Evolutionary conservation across 2,329 filamentous ascomycete genomes (phyloP).

Genomic region (Neofusicoccum laricinum): DNA sequence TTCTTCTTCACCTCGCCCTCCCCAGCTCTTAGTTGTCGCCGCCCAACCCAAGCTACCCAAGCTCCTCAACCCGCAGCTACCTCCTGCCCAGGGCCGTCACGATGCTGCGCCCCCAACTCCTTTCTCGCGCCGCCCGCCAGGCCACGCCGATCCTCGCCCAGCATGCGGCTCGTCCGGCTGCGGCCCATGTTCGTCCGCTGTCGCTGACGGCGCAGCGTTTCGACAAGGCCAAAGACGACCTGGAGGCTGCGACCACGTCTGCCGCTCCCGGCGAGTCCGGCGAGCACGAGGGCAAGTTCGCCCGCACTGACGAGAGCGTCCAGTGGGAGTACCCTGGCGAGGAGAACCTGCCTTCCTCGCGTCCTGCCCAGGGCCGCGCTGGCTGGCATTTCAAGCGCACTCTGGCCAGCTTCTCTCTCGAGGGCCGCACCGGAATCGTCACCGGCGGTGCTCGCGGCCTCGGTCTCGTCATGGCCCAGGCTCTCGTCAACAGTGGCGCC

Average conservation of each 20-base stretch:
- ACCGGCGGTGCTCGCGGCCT: conserved; percentile 88
- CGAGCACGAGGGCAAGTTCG: conserved; percentile 64
- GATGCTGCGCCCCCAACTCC: conserved; percentile 35
- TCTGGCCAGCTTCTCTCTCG: conserved; percentile 79
- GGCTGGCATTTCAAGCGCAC: conserved; percentile 83
- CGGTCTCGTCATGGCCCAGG: conserved; percentile 90
- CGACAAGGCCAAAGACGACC: conserved; percentile 29
- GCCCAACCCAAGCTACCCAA: conserved; percentile 1
- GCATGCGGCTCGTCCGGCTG: conserved; percentile 28
- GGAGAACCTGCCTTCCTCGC: conserved; percentile 66
- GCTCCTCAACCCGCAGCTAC: conserved; percentile 7
- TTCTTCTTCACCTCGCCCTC: background rate
- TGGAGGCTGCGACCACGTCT: conserved; percentile 35
- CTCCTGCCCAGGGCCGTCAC: background rate
- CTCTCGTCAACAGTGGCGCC: conserved; percentile 81
- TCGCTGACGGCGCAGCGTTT: conserved; percentile 27
- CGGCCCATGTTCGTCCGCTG: conserved; percentile 25
- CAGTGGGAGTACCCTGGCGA: conserved; percentile 76
- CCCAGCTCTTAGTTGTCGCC: background rate
- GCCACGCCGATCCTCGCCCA: conserved; percentile 26
- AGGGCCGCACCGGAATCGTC: conserved; percentile 78
- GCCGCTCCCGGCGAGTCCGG: conserved; percentile 40
- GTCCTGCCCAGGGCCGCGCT: conserved; percentile 70
- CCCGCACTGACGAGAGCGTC: conserved; percentile 76
- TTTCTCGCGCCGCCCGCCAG: conserved; percentile 24